Evolutionary conservation across 2,329 filamentous ascomycete genomes (phyloP).

Genomic region (Lojkania enalia): DNA sequence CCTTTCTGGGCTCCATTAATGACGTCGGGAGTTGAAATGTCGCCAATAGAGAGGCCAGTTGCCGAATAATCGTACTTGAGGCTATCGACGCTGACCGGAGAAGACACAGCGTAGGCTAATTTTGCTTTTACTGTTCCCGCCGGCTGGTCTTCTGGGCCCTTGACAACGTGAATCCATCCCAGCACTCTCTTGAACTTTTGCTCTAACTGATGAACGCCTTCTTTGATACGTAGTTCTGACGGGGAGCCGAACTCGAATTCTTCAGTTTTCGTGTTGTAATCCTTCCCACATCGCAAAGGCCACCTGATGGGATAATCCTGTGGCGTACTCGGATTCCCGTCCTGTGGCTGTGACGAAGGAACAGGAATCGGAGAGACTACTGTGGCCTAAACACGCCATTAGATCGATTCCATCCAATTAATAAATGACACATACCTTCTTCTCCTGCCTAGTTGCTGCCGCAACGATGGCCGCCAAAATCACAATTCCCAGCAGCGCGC

Average conservation of each 20-base stretch:
- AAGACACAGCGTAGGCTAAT: conserved; percentile 43
- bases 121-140: conserved; percentile 41
- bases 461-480: conserved; percentile 29
- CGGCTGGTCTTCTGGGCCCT: conserved; percentile 39
- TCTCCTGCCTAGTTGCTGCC: conserved; percentile 23
- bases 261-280: conserved; percentile 38
- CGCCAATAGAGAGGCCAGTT: conserved; percentile 31
- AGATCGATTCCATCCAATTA: too few species aligned
- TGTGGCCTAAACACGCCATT: too few species aligned
- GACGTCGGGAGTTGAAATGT: conserved; percentile 26
- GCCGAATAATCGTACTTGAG: conserved; percentile 33
- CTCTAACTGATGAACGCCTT: conserved; percentile 37
- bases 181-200: conserved; percentile 38
- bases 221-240: conserved; percentile 30
- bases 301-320: conserved; percentile 40
- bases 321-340: conserved; percentile 11
- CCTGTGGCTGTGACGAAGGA: conserved; percentile 7
- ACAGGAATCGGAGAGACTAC: too few species aligned
- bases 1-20: conserved; percentile 28
- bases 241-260: conserved; percentile 32
- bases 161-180: conserved; percentile 45
- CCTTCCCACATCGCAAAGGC: conserved; percentile 38
- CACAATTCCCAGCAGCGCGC: conserved; percentile 23
- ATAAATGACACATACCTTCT: conserved; percentile 20
- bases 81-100: conserved; percentile 32